These are phyloP conservation scores for Fistulinella prunicolor DNA, from an alignment of 768 basidiomycete genomes.

Conservation along the genomic window DNA sequence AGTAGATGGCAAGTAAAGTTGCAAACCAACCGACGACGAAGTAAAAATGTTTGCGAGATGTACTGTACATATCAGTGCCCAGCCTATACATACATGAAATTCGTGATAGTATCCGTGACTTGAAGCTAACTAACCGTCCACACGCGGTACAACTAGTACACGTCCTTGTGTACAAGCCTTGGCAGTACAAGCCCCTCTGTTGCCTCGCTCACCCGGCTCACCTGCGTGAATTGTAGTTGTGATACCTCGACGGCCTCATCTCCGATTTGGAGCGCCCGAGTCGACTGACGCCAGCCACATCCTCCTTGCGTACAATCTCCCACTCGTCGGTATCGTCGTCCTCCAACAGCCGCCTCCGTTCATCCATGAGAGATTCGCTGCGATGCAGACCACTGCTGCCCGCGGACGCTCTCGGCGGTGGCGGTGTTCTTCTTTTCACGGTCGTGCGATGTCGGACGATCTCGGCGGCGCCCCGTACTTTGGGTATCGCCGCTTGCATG, in stretches of 20 bases:
- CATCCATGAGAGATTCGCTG: constrained; percentile 11
- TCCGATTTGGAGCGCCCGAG: constrained; percentile 28
- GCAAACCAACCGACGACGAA: too few species aligned
- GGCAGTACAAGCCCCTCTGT: too few species aligned
- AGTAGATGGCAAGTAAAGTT: too few species aligned
- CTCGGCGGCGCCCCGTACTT: constrained; percentile 39
- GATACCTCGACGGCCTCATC: constrained; percentile 17
- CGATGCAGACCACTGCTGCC: constrained; percentile 9
- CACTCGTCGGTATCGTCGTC: constrained; percentile 16
- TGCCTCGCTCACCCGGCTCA: constrained; percentile 8
- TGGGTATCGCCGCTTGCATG: constrained; percentile 36
- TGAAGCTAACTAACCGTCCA: too few species aligned
- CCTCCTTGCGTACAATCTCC: constrained; percentile 16
- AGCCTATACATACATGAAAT: too few species aligned
- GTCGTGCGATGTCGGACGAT: constrained; percentile 23
- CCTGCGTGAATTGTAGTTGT: constrained; percentile 7
- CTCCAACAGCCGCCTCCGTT: constrained; percentile 21
- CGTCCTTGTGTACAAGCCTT: too few species aligned
- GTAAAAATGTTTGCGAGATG: too few species aligned
- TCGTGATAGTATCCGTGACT: too few species aligned
- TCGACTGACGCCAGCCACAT: not conserved
- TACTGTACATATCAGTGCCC: too few species aligned
- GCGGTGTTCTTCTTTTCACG: not conserved
- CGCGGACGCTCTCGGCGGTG: not conserved
- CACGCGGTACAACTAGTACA: too few species aligned